Base-by-base conservation (phyloP, 192 early-diverging fungal species). In the Martensiomyces pterosporus region DNA sequence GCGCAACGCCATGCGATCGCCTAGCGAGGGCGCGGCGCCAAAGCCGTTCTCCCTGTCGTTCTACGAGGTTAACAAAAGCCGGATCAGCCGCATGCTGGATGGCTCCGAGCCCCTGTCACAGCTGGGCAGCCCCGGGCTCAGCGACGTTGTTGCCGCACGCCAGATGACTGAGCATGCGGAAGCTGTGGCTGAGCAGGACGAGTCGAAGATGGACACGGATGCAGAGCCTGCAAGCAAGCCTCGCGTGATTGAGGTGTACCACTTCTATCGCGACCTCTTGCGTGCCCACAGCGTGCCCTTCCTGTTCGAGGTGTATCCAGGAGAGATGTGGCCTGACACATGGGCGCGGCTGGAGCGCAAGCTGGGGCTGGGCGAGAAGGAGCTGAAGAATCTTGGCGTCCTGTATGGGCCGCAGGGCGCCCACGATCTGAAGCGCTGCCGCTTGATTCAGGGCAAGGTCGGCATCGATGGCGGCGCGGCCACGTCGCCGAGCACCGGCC, bases 241-340 rank as follows among this genome's bases (percentile, higher is more conserved):
- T 13, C 76, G 80, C 32, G 19, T 38, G 6, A 52, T 94, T 41
- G 74, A 68, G 15, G 88, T 88, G 15, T 83, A 83, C 66, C 91
- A 94, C 59, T 94, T 86, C 61, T 68, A 77, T 39, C 81, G 84
- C 48, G 86, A 91, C 21, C 64, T 82, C 12, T 26, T 38, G 10
- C 79, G 80, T 24, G 60, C 78, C 6, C 91, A 96, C 63, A 80
- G 91, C 33, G 73, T 90, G 25, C 95, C 95, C 17, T 95, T 98
- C 73, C 69, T 69, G 46, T 86, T 96, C 47, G 54, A 82, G 25
- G 55, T 90, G 24, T 77, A 67, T 22, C 55, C 72, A 8, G 86
- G 78, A 37, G 91, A 93, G 54, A 16, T 61, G 15, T 81, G 89
- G 52, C 32, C 74, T 12, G 82, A 81, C 1, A 89, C 88, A 16